Evolutionary conservation across 768 basidiomycete species (phyloP), one percentile per base, ranked within the genome.

Genomic region (Daedalea quercina): DNA sequence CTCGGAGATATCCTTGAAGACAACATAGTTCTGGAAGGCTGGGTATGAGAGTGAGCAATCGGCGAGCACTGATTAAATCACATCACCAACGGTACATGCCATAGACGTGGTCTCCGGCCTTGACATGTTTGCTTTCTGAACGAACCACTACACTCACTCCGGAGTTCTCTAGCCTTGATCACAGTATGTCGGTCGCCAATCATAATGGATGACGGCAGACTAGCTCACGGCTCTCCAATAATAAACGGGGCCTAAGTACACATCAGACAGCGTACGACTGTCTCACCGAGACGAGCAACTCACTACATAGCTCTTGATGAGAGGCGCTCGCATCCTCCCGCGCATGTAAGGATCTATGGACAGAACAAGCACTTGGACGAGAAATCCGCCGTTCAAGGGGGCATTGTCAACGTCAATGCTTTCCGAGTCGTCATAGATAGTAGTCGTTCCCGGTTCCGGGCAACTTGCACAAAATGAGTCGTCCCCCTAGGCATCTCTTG

Each of bases 1-100:
- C 3, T 20, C 7, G n/a, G 11, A 19, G 37, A 49, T 67, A 57
- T 11, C 54, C 51, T 1, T 50, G 41, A 13, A 68, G 50, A 78
- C 53, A 46, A 54, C 59, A 53, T 78, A 81, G 57, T 79, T 65
- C 44, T 70, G 63, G 63, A 73, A 73, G 3, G 63, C 75, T 74
- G 22, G 17, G 28, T 31, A 31, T 31, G 4, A 11, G 6, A 6
- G 28, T 31, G 28, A 31, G 28, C 28, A 11, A 31, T 31, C 28
- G 6, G 28, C 28, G 28, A 6, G 28, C 6, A 31, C 28, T n/a
- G 11, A 6, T 31, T 31, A 12, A 8, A 4, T 26, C 3, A 17
- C 31, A n/a, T 60, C 0, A 58, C 60, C 37, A 24, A 66, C 61
- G 54, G 41, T 59, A 52, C 9, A 51, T 9, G 19, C 63, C 61